A percentile compares a stretch with the other conserved stretches of the same genome.
Conservation (phyloP, 2,329 filamentous ascomycete genomes). For the Pseudogymnoascus sp. region DNA sequence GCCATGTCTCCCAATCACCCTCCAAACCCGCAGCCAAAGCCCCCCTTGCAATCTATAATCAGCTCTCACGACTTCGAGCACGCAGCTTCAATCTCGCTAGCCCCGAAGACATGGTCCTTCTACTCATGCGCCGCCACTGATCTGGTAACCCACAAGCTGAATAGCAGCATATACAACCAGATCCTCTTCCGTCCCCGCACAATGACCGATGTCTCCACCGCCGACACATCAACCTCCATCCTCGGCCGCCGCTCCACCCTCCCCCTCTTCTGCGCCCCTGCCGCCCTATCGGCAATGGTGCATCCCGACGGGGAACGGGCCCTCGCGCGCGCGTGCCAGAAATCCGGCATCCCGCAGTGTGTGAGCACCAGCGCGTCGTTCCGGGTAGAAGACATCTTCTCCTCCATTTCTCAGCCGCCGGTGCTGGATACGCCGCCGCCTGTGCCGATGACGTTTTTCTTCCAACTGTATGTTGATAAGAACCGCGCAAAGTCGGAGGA, state of each 20-base stretch:
- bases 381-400: slow-evolving; percentile 45
- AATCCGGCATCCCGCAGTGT: slow-evolving; percentile 48
- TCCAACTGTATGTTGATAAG: slow-evolving; percentile 57
- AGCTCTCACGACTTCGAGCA: slow-evolving; percentile 54
- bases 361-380: slow-evolving; percentile 57
- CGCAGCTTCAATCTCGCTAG: slow-evolving; percentile 47
- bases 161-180: slow-evolving; percentile 45
- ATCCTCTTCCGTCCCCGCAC: slow-evolving; percentile 55
- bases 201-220: slow-evolving; percentile 47
- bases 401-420: slow-evolving; percentile 20
- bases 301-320: slow-evolving; percentile 58
- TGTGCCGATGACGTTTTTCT: slow-evolving; percentile 39
- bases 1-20: neutral
- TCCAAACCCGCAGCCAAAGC: slow-evolving; percentile 17
- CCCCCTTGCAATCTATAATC: slow-evolving; percentile 46
- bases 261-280: slow-evolving; percentile 58
- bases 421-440: slow-evolving; percentile 18
- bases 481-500: slow-evolving; percentile 44
- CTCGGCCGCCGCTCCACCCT: slow-evolving; percentile 45
- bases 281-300: slow-evolving; percentile 56
- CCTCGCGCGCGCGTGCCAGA: slow-evolving; percentile 45
- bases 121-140: slow-evolving; percentile 64
- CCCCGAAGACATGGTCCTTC: slow-evolving; percentile 62
- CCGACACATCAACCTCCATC: slow-evolving; percentile 46
- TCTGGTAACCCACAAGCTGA: slow-evolving; percentile 53